A percentile compares a stretch with the other conserved stretches of the same genome.
Evolutionary conservation across 768 basidiomycete genomes (phyloP).

Genomic region (Tylopilus felleus): DNA sequence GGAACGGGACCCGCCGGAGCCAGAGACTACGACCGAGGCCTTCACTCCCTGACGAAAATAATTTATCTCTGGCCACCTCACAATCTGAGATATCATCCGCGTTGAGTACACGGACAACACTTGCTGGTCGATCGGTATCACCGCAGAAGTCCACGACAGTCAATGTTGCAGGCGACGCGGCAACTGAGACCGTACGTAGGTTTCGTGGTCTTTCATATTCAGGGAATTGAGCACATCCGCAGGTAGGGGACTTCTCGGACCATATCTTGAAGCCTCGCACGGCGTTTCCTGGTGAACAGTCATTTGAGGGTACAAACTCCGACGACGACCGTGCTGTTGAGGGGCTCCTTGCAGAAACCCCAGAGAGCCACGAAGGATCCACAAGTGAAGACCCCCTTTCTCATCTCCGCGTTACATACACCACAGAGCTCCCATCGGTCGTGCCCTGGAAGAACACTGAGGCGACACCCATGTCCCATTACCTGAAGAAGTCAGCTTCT

Average conservation of each 20-base stretch:
- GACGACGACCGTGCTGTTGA: constrained; percentile 34
- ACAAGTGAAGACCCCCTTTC: constrained; percentile 32
- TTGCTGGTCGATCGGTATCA: constrained; percentile 34
- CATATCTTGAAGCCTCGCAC: constrained; percentile 26
- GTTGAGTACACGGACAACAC: constrained; percentile 28
- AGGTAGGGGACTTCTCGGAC: constrained; percentile 29
- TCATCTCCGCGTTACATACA: constrained; percentile 38
- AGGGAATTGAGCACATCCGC: constrained; percentile 25
- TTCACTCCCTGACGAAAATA: constrained; percentile 28
- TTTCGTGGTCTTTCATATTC: constrained; percentile 29
- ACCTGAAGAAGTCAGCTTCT: constrained; percentile 39
- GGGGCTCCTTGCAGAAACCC: constrained; percentile 33
- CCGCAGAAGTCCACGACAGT: constrained; percentile 28
- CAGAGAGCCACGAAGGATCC: constrained; percentile 28
- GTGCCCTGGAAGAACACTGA: constrained; percentile 35
- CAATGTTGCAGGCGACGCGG: constrained; percentile 23
- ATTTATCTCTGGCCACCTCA: constrained; percentile 26
- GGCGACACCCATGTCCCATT: constrained; percentile 35
- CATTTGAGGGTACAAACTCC: constrained; percentile 35
- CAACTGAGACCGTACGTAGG: constrained; percentile 31
- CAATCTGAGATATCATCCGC: constrained; percentile 29
- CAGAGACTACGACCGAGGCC: constrained; percentile 34
- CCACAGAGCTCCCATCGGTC: constrained; percentile 31
- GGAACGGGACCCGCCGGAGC: constrained; percentile 33
- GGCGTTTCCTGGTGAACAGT: constrained; percentile 29